Percentiles rank a stretch among this genome's conserved stretches.
Conservation (phyloP, 345 rosid genomes). For the Nephelium lappaceum region DNA sequence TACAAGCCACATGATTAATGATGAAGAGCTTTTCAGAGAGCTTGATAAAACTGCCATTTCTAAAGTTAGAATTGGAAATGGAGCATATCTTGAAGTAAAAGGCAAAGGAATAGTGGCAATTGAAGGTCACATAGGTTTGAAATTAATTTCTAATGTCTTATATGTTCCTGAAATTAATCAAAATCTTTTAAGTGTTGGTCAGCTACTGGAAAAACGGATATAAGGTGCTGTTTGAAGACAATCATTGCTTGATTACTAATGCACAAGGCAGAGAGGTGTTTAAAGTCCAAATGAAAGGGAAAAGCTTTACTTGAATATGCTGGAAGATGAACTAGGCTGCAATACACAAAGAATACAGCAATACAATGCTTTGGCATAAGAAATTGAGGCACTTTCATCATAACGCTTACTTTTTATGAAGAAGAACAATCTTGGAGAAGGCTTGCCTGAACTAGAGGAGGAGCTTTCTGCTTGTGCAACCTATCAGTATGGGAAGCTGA, state of each 20-base stretch:
- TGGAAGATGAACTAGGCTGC: too few relatives aligned
- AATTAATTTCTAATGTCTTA: background rate
- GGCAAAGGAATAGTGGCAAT: background rate
- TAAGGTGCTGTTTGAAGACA: background rate
- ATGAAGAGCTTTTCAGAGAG: background rate
- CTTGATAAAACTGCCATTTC: background rate
- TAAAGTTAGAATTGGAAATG: constrained; percentile 4
- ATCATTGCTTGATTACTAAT: background rate
- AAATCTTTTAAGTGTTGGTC: too few relatives aligned
- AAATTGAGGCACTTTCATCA: constrained; percentile 14
- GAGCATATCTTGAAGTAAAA: background rate
- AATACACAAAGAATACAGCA: background rate
- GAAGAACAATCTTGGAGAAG: constrained; percentile 8
- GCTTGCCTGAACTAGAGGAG: constrained; percentile 5
- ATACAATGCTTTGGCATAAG: constrained; percentile 5
- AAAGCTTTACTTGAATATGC: too few relatives aligned
- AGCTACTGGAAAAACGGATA: background rate
- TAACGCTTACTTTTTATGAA: background rate
- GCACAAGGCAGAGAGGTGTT: constrained; percentile 5
- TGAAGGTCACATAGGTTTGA: background rate
- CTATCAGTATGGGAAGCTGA: constrained; percentile 11
- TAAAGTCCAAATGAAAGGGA: background rate
- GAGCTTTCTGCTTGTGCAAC: background rate
- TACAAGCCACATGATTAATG: background rate
- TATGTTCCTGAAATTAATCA: too few relatives aligned